These are phyloP conservation scores for Cladophialophora carrionii DNA, from an alignment of 2,329 filamentous ascomycete genomes.

Conservation along the genomic window DNA sequence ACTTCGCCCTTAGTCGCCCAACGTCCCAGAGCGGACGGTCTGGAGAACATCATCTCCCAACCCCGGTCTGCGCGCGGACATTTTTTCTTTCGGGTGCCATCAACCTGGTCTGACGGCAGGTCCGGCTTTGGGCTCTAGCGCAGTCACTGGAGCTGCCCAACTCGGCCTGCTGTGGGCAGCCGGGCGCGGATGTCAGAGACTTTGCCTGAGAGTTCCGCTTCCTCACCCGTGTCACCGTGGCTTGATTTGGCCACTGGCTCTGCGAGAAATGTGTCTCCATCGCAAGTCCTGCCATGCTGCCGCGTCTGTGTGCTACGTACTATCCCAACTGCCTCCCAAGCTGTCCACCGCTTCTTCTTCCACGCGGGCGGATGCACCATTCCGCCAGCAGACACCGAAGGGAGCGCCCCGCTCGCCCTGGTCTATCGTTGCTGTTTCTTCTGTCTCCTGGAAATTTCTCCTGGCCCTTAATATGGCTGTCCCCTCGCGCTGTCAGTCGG, in stretches of 20 bases:
- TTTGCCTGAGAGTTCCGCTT: conserved; percentile 31
- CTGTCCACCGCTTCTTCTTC: conserved; percentile 35
- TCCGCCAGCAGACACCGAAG: conserved; percentile 25
- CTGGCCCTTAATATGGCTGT: conserved; percentile 29
- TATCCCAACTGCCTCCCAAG: conserved; percentile 27
- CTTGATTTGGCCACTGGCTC: conserved; percentile 32
- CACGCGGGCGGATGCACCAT: conserved; percentile 34
- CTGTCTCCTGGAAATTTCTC: conserved; percentile 34
- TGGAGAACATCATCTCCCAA: conserved; percentile 16
- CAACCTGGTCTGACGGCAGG: conserved; percentile 29
- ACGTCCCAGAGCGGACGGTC: conserved; percentile 5
- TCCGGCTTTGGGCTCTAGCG: conserved; percentile 36
- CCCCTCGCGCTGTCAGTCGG: conserved; percentile 23
- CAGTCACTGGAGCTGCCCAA: conserved; percentile 31
- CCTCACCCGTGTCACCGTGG: conserved; percentile 34
- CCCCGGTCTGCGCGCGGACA: conserved; percentile 23
- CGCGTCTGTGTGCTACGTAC: conserved; percentile 26
- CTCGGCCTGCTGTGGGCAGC: conserved; percentile 32
- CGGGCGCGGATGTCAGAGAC: conserved; percentile 34
- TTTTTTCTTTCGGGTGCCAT: conserved; percentile 33
- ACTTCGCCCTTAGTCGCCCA: conserved; percentile 11
- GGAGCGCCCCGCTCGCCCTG: conserved; percentile 28
- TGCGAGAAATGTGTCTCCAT: conserved; percentile 30
- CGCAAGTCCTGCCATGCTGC: conserved; percentile 26
- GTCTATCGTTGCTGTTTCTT: conserved; percentile 24